Percentiles rank a stretch among this genome's conserved stretches.
phyloP scores from a whole-genome alignment of 129 eudicot genomes.

The Arctium lappa region DNA sequence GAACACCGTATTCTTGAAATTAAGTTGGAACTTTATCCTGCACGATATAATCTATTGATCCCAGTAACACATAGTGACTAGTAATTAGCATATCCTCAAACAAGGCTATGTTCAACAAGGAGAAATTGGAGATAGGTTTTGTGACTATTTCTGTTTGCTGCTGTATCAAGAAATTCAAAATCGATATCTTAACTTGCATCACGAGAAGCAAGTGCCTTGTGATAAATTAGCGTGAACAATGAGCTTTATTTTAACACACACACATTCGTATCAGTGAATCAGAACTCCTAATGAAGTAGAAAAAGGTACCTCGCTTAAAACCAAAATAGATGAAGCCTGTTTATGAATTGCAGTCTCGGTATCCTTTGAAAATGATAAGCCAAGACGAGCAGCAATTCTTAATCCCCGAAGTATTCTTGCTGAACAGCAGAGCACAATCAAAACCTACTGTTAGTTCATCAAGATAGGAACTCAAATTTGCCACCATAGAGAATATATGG shows the following conservation, averaged over 20 bases:
- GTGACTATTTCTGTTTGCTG: no score
- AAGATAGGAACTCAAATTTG: constrained; percentile 3
- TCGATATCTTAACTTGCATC: background rate
- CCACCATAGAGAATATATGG: background rate
- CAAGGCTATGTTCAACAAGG: no score
- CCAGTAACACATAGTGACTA: no score
- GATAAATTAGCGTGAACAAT: background rate
- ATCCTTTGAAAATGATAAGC: constrained; percentile 74
- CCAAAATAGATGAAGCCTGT: constrained; percentile 49
- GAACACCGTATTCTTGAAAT: no score
- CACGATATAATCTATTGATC: no score
- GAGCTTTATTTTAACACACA: background rate
- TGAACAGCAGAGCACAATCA: constrained; percentile 31
- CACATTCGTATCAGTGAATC: background rate
- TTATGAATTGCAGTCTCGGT: constrained; percentile 60
- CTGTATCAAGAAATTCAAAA: no score
- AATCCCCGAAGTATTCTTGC: constrained; percentile 94
- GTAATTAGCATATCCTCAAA: no score
- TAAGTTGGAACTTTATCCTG: no score
- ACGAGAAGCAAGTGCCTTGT: background rate
- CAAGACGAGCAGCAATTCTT: constrained; percentile 96
- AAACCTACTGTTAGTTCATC: constrained; percentile 8
- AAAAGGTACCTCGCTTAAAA: constrained; percentile 51
- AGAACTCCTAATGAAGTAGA: background rate
- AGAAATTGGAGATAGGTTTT: no score